Evolutionary conservation across 148 eudicot genomes (phyloP), one percentile per base, ranked within the genome.

Genomic region (Salicornia ramosissima): DNA sequence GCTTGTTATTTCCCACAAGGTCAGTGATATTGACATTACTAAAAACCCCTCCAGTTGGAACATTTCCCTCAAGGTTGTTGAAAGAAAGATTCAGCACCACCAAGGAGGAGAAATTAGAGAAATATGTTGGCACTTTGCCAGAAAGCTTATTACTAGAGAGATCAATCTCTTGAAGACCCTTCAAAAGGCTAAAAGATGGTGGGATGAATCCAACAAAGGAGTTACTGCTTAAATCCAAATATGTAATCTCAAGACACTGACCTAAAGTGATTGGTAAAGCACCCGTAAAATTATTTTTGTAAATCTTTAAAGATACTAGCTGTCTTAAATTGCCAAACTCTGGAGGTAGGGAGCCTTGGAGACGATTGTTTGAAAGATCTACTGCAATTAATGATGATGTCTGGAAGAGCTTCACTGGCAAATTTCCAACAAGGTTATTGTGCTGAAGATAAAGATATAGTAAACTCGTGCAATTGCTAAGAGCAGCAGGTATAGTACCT

Each of bases 61-160:
- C 70, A 6, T 26, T 61, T 1, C 81, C 81, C 69, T 73, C 47
- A n/a, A 78, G 16, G 52, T 69, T n/a, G 39, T 78, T 74, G 57
- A 59, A 71, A 26, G 77, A 78, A 3, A 78, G 14, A 40, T 78
- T 68, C 7, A 72, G 49, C 25, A 14, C 2, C 4, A 8, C 10
- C 55, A 78, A 63, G 54, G 43, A 47, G 28, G 71, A 39, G 33
- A 56, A 69, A n/a, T 46, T 54, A 19, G 58, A 45, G 6, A 78
- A 55, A 36, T 60, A 52, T 2, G 10, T n/a, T 2, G 81, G 81
- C 15, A 78, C 71, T 62, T 52, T 69, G 16, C 81, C 77, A 26
- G 74, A 68, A n/a, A 78, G 5, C 39, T 61, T 52, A 42, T 78
- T 78, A 5, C n/a, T 7, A 24, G 80, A 73, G 36, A 72, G 72